Conservation (phyloP, 495 filamentous ascomycete genomes). For the Hypoxylon cercidicola region DNA sequence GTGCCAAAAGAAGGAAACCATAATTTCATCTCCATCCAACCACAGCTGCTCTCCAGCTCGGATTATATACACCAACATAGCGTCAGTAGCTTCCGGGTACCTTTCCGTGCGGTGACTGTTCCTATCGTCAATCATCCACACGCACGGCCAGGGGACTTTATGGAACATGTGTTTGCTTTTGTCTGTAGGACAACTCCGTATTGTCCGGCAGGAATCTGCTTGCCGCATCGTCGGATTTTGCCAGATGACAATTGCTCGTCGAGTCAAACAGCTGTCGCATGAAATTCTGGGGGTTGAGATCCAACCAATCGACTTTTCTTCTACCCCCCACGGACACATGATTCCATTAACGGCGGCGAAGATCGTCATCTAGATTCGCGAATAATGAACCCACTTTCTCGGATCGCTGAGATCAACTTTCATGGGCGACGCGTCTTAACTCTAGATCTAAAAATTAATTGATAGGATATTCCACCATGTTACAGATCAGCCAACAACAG, state of each 20-base stretch:
- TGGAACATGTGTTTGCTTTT: too few species aligned
- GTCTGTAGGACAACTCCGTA: too few species aligned
- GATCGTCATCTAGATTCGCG: conserved; percentile 39
- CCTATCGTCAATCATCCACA: too few species aligned
- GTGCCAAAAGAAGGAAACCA: conserved; percentile 29
- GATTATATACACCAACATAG: conserved; percentile 16
- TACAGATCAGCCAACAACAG: not conserved
- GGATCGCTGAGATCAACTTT: conserved; percentile 14
- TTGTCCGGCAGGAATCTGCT: too few species aligned
- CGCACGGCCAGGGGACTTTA: too few species aligned
- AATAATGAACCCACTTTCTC: conserved; percentile 20
- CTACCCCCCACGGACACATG: conserved; percentile 16
- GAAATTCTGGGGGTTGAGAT: not conserved
- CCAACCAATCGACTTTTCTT: conserved; percentile 4
- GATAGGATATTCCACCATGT: not conserved
- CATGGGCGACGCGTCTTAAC: conserved; percentile 5
- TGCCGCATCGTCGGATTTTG: not conserved
- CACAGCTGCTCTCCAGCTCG: conserved; percentile 22
- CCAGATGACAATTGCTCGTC: not conserved
- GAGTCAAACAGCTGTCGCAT: not conserved
- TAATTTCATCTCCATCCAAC: conserved; percentile 33
- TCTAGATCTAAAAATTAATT: conserved; percentile 2
- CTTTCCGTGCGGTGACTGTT: not conserved
- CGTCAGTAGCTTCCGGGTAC: conserved; percentile 9
- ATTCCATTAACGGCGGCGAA: conserved; percentile 27